Base-by-base conservation (phyloP, 768 basidiomycete species). In the Boletus patriciae region DNA sequence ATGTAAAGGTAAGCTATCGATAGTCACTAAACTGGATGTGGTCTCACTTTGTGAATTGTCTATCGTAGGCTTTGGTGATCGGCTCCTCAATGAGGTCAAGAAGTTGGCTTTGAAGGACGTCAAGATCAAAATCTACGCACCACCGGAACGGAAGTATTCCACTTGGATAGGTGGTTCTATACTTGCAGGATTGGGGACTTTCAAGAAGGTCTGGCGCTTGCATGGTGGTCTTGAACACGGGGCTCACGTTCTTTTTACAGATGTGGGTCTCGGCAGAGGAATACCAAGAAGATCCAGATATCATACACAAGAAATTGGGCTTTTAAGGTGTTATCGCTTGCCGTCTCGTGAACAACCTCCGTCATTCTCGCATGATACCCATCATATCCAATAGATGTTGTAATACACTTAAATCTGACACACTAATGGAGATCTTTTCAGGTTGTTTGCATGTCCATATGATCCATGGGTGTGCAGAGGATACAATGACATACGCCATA, bases 231-330 rank as follows among this genome's bases (percentile, higher is more conserved):
- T 56, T 37, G 49, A 45, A 33, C 25, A 43, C 40, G 12, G 3
- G 11, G 21, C 44, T 67, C 53, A 63, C 37, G 18, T 43, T 61
- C 48, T 31, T 63, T 50, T 47, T 31, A 52, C 55, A 97, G 94
- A 98, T 99, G 96, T 99, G 97, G 96, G 93, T 99, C 49, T 95
- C 94, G 45, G 94, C 95, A 38, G 96, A 99, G 74, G 97, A 98
- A 75, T 98, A 98, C 70, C 94, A 97, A 74, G 96, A 99, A 74
- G 96, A 98, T 75, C 95, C 96, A 52, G 95, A 98, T 68, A 91
- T 98, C 67, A 98, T 98, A 68, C 95, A 97, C 75, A 95, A 92
- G 76, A 96, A 96, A 75, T 82, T 89, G 55, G 91, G 90, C 46
- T 93, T 94, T 73, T 93, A 70, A 61, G 45, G 23, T 54, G 46